Conservation (phyloP, 495 filamentous ascomycete species). For the Neurospora tetraspora region DNA sequence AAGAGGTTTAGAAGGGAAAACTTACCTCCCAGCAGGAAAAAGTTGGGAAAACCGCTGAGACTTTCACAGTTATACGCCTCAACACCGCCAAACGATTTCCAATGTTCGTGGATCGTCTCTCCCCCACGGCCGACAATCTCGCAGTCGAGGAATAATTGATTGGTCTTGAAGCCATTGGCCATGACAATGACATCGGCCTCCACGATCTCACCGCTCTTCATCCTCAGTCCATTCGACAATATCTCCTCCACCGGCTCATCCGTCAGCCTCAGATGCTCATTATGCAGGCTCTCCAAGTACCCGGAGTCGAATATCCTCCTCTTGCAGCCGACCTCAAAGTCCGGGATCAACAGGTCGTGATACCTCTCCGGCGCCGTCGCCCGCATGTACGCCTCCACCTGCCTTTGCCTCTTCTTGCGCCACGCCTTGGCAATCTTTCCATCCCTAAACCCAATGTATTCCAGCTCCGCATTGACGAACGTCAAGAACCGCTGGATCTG, state of each 20-base stretch:
- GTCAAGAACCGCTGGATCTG: constrained; percentile 16
- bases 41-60: constrained; percentile 34
- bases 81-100: constrained; percentile 24
- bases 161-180: constrained; percentile 32
- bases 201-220: constrained; percentile 10
- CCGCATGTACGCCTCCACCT: constrained; percentile 26
- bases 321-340: constrained; percentile 36
- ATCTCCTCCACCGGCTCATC: constrained; percentile 26
- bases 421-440: constrained; percentile 2
- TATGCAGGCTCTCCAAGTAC: constrained; percentile 21
- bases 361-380: constrained; percentile 30
- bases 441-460: constrained; percentile 16
- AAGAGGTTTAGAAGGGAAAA: not conserved
- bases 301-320: constrained; percentile 32
- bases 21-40: constrained; percentile 25
- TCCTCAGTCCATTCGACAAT: constrained; percentile 22
- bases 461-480: constrained; percentile 18
- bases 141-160: constrained; percentile 21
- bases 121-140: constrained; percentile 26
- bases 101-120: constrained; percentile 26
- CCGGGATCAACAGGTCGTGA: constrained; percentile 29
- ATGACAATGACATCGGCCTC: constrained; percentile 34
- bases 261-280: constrained; percentile 24
- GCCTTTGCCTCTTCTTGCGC: constrained; percentile 3
- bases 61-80: constrained; percentile 29